phyloP scores from a whole-genome alignment of 257 asterid genomes.

The Lantana camara region DNA sequence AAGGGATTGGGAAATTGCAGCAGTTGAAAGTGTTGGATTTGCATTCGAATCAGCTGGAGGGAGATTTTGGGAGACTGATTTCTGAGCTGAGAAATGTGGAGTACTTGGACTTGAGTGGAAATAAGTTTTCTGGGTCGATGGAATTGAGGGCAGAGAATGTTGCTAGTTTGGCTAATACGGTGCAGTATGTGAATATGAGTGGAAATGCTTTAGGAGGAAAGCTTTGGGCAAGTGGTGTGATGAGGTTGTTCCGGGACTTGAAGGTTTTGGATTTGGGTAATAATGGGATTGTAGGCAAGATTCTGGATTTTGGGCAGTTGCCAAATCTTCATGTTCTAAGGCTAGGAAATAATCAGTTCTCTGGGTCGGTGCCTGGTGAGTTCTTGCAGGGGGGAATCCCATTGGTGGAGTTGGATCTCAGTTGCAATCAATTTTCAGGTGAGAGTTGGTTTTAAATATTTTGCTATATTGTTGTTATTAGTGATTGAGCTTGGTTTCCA shows the following conservation, averaged over 20 bases:
- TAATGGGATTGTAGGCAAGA: constrained; percentile 55
- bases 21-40: constrained; percentile 72
- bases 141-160: constrained; percentile 47
- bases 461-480: not conserved
- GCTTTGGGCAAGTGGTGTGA: constrained; percentile 42
- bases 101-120: constrained; percentile 69
- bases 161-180: constrained; percentile 64
- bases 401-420: constrained; percentile 69
- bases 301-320: constrained; percentile 48
- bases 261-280: constrained; percentile 63
- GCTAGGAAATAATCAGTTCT: constrained; percentile 58
- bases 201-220: constrained; percentile 58
- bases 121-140: constrained; percentile 58
- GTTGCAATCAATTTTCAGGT: constrained; percentile 72
- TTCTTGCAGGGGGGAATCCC: constrained; percentile 56
- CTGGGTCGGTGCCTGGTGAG: constrained; percentile 53
- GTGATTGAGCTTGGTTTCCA: too few species aligned
- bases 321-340: constrained; percentile 55
- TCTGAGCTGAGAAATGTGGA: constrained; percentile 60
- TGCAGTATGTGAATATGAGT: constrained; percentile 54
- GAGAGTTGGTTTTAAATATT: constrained; percentile 25
- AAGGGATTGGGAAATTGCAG: constrained; percentile 56
- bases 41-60: constrained; percentile 54
- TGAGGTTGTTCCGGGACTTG: constrained; percentile 55
- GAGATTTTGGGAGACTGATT: constrained; percentile 49